Evolutionary conservation across 2,329 filamentous ascomycete species (phyloP).

Genomic region (Microdochium paspali): DNA sequence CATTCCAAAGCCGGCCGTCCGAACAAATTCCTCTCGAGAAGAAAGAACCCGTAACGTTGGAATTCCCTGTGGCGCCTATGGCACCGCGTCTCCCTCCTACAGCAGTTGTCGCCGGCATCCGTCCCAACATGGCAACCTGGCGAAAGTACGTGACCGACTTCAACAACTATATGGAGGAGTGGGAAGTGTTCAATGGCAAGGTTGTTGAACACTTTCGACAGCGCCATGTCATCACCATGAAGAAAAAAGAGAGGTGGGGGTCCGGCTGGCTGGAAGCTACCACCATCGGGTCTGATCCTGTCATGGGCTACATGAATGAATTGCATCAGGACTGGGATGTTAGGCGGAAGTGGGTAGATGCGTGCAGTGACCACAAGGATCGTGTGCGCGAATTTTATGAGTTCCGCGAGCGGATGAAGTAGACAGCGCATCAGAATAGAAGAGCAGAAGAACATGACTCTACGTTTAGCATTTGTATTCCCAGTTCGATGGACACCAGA

Average conservation of each 20-base stretch:
- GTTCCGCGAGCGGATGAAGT: slow-evolving; percentile 30
- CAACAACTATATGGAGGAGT: slow-evolving; percentile 41
- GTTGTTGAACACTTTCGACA: slow-evolving; percentile 48
- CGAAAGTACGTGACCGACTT: slow-evolving; percentile 44
- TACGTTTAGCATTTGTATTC: too few relatives aligned
- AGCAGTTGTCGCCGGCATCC: slow-evolving; percentile 31
- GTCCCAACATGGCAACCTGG: slow-evolving; percentile 33
- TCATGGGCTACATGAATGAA: slow-evolving; percentile 49
- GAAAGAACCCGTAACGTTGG: slow-evolving; percentile 24
- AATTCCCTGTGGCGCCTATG: slow-evolving; percentile 37
- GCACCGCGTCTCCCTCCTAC: slow-evolving; percentile 38
- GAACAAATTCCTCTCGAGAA: slow-evolving; percentile 25
- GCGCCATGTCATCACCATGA: slow-evolving; percentile 33
- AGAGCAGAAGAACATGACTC: too few relatives aligned
- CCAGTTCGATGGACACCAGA: too few relatives aligned
- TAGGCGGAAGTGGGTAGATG: slow-evolving; percentile 48
- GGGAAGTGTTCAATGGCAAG: slow-evolving; percentile 38
- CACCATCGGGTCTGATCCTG: slow-evolving; percentile 29
- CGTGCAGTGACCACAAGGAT: slow-evolving; percentile 49
- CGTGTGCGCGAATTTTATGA: slow-evolving; percentile 49
- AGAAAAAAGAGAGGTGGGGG: slow-evolving; percentile 29
- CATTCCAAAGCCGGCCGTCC: slow-evolving; percentile 44
- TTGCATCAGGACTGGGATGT: slow-evolving; percentile 57
- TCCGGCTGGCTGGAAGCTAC: slow-evolving; percentile 32
- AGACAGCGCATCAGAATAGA: too few relatives aligned